Base-by-base conservation (phyloP, 164 flowering plant species). In the Aristolochia californica region DNA sequence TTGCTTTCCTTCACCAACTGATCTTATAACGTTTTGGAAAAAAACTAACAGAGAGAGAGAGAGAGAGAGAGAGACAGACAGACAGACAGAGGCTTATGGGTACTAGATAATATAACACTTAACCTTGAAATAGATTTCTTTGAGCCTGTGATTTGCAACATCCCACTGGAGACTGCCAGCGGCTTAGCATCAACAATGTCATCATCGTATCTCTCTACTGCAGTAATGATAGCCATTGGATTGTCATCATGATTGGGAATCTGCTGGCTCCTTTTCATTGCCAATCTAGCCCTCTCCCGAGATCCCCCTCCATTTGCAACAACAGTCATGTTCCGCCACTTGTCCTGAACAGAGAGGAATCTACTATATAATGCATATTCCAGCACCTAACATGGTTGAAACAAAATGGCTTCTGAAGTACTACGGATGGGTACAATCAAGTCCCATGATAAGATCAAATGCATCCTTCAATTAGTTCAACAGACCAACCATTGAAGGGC, bases 241-340 rank as follows among this genome's bases (percentile, higher is more conserved):
- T 72, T 77, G 24, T 85, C 94, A 16, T 81, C 91, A 47, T 62
- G 71, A 67, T 67, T 82, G 27, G 77, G 66, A 51, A 43, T 45
- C 18, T 65, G 62, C 18, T 72, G 80, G 49, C 67, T 65, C 70
- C 81, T 85, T 63, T 77, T 87, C 20, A 84, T 69, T 15, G 91
- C 81, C 45, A 85, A 27, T 70, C 84, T 80, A 53, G 85, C 72
- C 73, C 81, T 88, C 56, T 86, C 96, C 56, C 95, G 56, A 17
- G 96, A 83, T 5, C 91, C 89, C 78, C 80, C 84, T 60, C 96
- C 96, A 82, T 86, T 86, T 54, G 87, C 80, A 73, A 85, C 88
- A 57, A 91, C 96, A 68, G 85, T 80, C 90, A 91, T 81, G 66
- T 91, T 91, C 74, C 98, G 79, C 98, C 98, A 91, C 66, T 91